phyloP scores from a whole-genome alignment of 1,139 yeast species.

The Sugiyamaella japonica region DNA sequence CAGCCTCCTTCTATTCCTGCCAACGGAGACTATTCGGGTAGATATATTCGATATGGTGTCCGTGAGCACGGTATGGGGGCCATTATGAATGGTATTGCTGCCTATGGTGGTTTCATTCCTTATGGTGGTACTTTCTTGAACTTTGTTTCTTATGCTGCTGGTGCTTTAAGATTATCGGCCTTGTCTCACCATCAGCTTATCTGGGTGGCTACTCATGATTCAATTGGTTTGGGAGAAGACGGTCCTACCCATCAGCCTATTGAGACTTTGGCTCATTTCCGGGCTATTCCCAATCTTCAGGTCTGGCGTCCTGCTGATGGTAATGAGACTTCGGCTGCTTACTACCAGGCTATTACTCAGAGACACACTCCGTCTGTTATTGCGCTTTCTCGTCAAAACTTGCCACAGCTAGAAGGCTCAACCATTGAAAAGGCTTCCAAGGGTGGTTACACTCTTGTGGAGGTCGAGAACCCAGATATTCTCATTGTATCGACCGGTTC shows the following conservation, averaged over 20 bases:
- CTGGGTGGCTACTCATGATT: conserved; percentile 99
- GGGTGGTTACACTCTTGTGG: conserved; percentile 88
- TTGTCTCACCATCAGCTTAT: conserved; percentile 90
- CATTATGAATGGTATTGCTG: conserved; percentile 95
- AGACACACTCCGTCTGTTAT: conserved; percentile 80
- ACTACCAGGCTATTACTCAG: conserved; percentile 72
- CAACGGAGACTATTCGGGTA: conserved; percentile 86
- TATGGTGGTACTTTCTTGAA: conserved; percentile 98
- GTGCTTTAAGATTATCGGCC: conserved; percentile 95
- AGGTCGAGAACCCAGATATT: conserved; percentile 64
- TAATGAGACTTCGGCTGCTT: conserved; percentile 97
- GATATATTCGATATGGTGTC: conserved; percentile 97
- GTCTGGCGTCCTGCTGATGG: conserved; percentile 99
- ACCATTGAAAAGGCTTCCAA: conserved; percentile 85
- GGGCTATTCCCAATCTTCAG: conserved; percentile 92
- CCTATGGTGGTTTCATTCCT: conserved; percentile 90
- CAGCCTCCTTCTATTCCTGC: conserved; percentile 75
- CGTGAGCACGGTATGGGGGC: conserved; percentile 99
- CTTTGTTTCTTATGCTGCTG: conserved; percentile 97
- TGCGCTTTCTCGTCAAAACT: conserved; percentile 95
- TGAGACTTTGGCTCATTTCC: conserved; percentile 96
- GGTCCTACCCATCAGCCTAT: conserved; percentile 99
- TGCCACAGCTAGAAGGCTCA: conserved; percentile 95
- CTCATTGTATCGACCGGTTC: conserved; percentile 93
- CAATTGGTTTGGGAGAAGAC: conserved; percentile 99